Conservation (phyloP, 2,329 filamentous ascomycete genomes). For the Blumeria graminis region DNA sequence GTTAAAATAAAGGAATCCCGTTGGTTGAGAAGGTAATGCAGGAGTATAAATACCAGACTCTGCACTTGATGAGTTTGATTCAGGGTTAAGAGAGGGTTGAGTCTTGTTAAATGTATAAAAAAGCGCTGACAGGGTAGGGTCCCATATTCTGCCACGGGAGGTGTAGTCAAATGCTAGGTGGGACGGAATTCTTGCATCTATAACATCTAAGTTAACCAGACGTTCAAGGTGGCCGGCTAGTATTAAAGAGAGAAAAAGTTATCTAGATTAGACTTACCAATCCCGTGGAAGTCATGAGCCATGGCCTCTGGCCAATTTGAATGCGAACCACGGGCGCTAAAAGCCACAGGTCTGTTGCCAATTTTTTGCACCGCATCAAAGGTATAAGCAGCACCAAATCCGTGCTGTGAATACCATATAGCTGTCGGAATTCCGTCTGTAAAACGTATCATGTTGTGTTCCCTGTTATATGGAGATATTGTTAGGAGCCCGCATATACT, state of each 20-base stretch:
- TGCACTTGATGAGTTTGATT: constrained; percentile 4
- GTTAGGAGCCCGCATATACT: neutral
- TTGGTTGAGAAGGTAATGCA: constrained; percentile 48
- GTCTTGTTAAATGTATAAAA: constrained; percentile 23
- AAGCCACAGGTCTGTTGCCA: constrained; percentile 39
- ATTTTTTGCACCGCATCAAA: constrained; percentile 72
- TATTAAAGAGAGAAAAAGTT: neutral
- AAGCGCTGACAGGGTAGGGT: constrained; percentile 30
- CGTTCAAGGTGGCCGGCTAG: neutral
- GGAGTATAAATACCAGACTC: constrained; percentile 12
- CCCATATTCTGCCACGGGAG: constrained; percentile 44
- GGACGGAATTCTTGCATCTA: constrained; percentile 23
- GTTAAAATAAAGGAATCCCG: constrained; percentile 64
- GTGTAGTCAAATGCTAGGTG: constrained; percentile 29
- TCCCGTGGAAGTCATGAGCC: constrained; percentile 35
- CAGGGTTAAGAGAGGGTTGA: constrained; percentile 12
- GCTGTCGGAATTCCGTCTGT: constrained; percentile 57
- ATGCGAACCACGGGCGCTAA: constrained; percentile 42
- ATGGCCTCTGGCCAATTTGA: constrained; percentile 45
- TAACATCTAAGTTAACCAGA: neutral
- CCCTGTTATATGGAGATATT: constrained; percentile 16
- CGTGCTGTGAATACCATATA: constrained; percentile 79
- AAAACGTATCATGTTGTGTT: constrained; percentile 80
- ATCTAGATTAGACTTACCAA: constrained; percentile 23
- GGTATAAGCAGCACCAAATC: constrained; percentile 64